phyloP scores from a whole-genome alignment of 305 asterid genomes.

The Striga hermonthica region DNA sequence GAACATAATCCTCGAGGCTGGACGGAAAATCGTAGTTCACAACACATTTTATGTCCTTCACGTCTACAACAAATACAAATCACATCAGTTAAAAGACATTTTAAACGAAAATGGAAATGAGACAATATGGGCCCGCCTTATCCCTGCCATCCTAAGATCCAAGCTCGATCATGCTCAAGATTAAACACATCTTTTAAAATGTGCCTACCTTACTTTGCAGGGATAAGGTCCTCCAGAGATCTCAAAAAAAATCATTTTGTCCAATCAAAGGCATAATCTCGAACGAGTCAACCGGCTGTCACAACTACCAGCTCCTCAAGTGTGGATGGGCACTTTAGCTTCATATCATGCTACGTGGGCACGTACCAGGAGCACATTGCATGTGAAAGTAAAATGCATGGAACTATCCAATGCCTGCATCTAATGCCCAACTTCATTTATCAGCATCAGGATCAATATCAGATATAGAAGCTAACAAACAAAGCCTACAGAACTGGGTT shows the following conservation, averaged over 20 bases:
- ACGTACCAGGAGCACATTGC: conserved; percentile 31
- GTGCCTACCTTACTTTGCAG: conserved; percentile 97
- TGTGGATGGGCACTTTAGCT: conserved; percentile 84
- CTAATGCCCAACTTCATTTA: conserved; percentile 26
- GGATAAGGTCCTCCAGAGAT: conserved; percentile 82
- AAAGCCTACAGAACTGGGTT: conserved; percentile 11
- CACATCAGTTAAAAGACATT: conserved; percentile 27
- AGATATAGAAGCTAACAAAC: conserved; percentile 2
- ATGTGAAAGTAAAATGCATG: conserved; percentile 22
- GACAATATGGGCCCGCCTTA: conserved; percentile 58
- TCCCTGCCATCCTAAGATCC: conserved; percentile 85
- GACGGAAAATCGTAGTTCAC: conserved; percentile 89
- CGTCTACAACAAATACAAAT: conserved; percentile 52
- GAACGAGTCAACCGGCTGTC: conserved; percentile 95
- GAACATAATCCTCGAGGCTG: conserved; percentile 90
- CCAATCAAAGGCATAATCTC: conserved; percentile 49
- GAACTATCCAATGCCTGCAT: conserved; percentile 18
- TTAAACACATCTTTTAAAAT: conserved; percentile 60
- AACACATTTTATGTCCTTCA: conserved; percentile 92
- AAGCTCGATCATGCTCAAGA: conserved; percentile 49
- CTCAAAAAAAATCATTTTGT: conserved; percentile 43
- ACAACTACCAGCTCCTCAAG: conserved; percentile 66
- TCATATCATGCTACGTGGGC: conserved; percentile 46
- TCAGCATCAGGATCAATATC: conserved; percentile 23
- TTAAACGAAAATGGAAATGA: neutral